phyloP scores from a whole-genome alignment of 2,329 filamentous ascomycete species.

The Fusarium napiforme region DNA sequence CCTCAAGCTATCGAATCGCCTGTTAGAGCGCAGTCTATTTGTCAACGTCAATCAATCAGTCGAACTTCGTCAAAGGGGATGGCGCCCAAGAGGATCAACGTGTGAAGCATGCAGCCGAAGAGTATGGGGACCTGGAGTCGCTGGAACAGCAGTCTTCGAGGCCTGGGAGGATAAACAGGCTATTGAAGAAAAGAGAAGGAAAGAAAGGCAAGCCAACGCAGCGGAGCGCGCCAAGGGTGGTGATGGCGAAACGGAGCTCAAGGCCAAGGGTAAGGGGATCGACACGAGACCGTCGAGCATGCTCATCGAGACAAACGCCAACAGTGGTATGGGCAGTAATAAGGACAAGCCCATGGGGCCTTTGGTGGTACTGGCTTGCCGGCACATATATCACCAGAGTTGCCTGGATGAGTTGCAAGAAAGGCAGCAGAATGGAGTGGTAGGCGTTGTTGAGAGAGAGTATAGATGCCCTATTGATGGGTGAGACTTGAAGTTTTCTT shows the following conservation, averaged over 20 bases:
- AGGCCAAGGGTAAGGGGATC: slow-evolving; percentile 58
- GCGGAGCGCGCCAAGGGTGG: slow-evolving; percentile 54
- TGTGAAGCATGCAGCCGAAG: slow-evolving; percentile 87
- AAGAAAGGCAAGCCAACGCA: slow-evolving; percentile 53
- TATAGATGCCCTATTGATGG: slow-evolving; percentile 69
- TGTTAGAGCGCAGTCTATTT: slow-evolving; percentile 91
- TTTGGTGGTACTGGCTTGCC: slow-evolving; percentile 74
- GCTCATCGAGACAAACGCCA: slow-evolving; percentile 48
- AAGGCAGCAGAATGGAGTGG: slow-evolving; percentile 60
- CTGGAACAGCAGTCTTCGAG: slow-evolving; percentile 78
- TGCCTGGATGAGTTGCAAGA: slow-evolving; percentile 75
- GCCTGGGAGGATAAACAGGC: slow-evolving; percentile 77
- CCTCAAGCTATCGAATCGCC: slow-evolving; percentile 82
- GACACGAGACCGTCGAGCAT: slow-evolving; percentile 56
- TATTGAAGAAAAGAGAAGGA: slow-evolving; percentile 58
- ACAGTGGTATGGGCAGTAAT: slow-evolving; percentile 12
- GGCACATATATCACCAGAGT: slow-evolving; percentile 75
- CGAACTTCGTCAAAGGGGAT: slow-evolving; percentile 81
- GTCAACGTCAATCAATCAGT: slow-evolving; percentile 81
- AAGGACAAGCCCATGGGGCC: slow-evolving; percentile 68
- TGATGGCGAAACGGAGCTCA: slow-evolving; percentile 47
- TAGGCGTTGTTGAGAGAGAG: slow-evolving; percentile 59
- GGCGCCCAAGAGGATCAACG: slow-evolving; percentile 85
- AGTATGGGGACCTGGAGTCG: slow-evolving; percentile 88
- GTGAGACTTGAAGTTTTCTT: slow-evolving; percentile 43